Evolutionary conservation across 345 rosid genomes (phyloP).

Genomic region (Eucalyptus marginata): DNA sequence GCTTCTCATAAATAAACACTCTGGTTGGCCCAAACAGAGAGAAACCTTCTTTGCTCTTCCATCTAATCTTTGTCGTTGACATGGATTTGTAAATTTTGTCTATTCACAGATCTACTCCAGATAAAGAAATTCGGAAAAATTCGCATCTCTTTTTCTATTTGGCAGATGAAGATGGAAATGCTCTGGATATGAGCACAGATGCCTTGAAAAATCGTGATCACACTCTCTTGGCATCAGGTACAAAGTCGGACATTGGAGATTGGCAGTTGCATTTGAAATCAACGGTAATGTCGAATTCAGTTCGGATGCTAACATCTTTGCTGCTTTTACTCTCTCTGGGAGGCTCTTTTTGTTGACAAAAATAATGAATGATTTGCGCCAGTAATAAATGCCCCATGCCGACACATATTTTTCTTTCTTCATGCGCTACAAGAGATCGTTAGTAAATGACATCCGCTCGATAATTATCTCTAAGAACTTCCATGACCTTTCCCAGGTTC

Average conservation of each 20-base stretch:
- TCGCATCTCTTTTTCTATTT: conserved; percentile 75
- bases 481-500: neutral
- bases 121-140: conserved; percentile 34
- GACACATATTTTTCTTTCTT: neutral
- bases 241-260: conserved; percentile 44
- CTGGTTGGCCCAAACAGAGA: neutral
- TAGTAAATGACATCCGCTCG: neutral
- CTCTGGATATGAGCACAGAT: conserved; percentile 30
- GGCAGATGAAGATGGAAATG: conserved; percentile 71
- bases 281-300: conserved; percentile 22
- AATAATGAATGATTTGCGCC: neutral
- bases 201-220: conserved; percentile 7
- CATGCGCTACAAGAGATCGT: neutral
- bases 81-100: neutral
- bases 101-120: conserved; percentile 15
- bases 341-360: neutral
- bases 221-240: conserved; percentile 65
- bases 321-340: neutral
- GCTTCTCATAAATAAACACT: neutral
- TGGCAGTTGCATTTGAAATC: conserved; percentile 85
- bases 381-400: neutral
- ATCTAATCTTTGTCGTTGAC: neutral
- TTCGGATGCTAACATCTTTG: neutral
- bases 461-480: neutral
- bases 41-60: neutral